phyloP scores from a whole-genome alignment of 495 filamentous ascomycete genomes.

The Neurospora tetraspora region DNA sequence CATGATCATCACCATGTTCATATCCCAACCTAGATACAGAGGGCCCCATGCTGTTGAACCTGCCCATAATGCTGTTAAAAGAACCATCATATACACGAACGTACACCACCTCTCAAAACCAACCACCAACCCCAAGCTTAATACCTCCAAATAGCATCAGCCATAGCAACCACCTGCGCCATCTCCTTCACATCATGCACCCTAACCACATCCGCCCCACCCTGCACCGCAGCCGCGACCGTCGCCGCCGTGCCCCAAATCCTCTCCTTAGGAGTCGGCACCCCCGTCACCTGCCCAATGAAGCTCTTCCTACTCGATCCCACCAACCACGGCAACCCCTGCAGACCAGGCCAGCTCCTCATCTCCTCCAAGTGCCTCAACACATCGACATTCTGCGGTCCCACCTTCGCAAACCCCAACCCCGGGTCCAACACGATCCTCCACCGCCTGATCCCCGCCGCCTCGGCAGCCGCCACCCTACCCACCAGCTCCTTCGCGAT shows the following conservation, averaged over 20 bases:
- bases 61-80: neutral
- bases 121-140: neutral
- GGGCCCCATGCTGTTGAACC: neutral
- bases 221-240: constrained; percentile 75
- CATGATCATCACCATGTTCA: neutral
- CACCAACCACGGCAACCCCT: constrained; percentile 77
- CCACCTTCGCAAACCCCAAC: constrained; percentile 83
- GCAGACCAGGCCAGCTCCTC: constrained; percentile 50
- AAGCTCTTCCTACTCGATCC: constrained; percentile 88
- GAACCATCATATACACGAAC: neutral
- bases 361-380: constrained; percentile 56
- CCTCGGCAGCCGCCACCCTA: constrained; percentile 68
- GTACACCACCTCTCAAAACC: neutral
- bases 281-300: constrained; percentile 73
- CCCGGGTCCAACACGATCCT: constrained; percentile 92
- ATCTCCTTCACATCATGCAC: constrained; percentile 94
- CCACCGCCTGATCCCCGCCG: constrained; percentile 79
- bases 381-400: constrained; percentile 70
- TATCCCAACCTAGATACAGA: neutral
- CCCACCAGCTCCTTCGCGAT: constrained; percentile 59
- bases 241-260: constrained; percentile 83
- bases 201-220: constrained; percentile 89
- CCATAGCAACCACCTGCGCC: constrained; percentile 76
- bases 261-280: constrained; percentile 46
- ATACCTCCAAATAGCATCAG: constrained; percentile 77